phyloP scores from a whole-genome alignment of 768 basidiomycete species.

The Lactifluus piperatus region DNA sequence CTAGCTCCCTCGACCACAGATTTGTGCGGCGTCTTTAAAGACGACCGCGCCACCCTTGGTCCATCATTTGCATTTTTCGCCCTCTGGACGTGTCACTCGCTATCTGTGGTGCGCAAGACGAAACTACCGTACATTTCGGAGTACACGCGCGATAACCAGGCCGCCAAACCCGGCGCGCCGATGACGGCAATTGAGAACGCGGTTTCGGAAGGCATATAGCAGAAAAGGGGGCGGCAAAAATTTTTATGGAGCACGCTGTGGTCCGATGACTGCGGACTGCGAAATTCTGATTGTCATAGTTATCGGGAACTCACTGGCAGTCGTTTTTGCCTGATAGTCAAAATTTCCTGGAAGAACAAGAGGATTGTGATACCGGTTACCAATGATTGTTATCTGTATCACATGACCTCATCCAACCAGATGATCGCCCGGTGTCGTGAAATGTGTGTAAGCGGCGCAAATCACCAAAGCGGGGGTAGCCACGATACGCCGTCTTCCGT shows the following conservation, averaged over 20 bases:
- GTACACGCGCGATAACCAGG: conserved; percentile 49
- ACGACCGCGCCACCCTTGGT: not conserved
- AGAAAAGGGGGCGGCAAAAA: not conserved
- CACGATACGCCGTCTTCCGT: not conserved
- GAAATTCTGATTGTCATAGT: not conserved
- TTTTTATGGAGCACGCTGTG: not conserved
- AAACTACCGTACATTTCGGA: conserved; percentile 64
- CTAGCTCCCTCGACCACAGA: not conserved
- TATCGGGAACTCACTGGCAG: not conserved
- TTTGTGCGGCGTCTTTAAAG: not conserved
- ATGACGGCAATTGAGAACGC: conserved; percentile 11
- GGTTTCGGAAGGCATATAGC: not conserved
- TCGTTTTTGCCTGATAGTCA: no score
- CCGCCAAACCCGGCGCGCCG: conserved; percentile 28
- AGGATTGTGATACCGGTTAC: not conserved
- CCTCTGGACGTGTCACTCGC: conserved; percentile 5
- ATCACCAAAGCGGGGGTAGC: no score
- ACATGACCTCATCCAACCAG: not conserved
- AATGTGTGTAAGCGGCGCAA: no score
- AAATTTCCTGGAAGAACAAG: no score
- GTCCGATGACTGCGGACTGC: not conserved
- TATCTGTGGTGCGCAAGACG: no score
- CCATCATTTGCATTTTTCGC: not conserved
- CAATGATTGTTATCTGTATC: not conserved
- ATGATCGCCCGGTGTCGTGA: no score